Conservation (phyloP, 2,329 filamentous ascomycete species). For the Berkeleyomyces rouxiae region DNA sequence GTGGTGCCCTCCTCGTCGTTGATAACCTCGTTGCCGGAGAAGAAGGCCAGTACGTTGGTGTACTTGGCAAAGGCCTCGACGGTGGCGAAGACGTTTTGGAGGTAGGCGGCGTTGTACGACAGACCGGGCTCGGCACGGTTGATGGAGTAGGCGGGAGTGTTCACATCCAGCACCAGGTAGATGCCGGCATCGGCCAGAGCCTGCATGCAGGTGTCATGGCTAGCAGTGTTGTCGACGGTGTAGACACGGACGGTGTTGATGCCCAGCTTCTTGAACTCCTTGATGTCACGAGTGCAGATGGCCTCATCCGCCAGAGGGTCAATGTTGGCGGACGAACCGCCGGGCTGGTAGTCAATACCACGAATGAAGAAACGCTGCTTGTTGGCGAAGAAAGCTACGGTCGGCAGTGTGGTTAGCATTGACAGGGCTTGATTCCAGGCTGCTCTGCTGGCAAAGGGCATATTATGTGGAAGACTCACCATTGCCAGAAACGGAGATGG, state of each 20-base stretch:
- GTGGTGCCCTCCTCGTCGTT: constrained; percentile 49
- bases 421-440: neutral
- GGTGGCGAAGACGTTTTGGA: constrained; percentile 73
- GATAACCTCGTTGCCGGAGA: constrained; percentile 69
- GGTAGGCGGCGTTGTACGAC: constrained; percentile 77
- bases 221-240: constrained; percentile 69
- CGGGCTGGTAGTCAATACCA: constrained; percentile 47
- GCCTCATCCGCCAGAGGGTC: constrained; percentile 61
- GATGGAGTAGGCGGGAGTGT: constrained; percentile 76
- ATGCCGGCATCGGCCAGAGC: constrained; percentile 68
- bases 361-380: constrained; percentile 40
- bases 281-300: constrained; percentile 63
- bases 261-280: constrained; percentile 67
- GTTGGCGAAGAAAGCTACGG: constrained; percentile 37
- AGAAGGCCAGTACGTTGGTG: constrained; percentile 73
- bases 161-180: constrained; percentile 83
- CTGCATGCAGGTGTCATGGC: constrained; percentile 77
- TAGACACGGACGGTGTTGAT: constrained; percentile 89
- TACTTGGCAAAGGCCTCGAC: constrained; percentile 73
- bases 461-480: constrained; percentile 25
- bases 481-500: constrained; percentile 39
- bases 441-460: neutral
- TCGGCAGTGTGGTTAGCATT: neutral
- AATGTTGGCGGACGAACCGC: constrained; percentile 34
- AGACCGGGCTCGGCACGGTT: constrained; percentile 50